Evolutionary conservation across 306 rosid genomes (phyloP).

Genomic region (Acacia acuminata): DNA sequence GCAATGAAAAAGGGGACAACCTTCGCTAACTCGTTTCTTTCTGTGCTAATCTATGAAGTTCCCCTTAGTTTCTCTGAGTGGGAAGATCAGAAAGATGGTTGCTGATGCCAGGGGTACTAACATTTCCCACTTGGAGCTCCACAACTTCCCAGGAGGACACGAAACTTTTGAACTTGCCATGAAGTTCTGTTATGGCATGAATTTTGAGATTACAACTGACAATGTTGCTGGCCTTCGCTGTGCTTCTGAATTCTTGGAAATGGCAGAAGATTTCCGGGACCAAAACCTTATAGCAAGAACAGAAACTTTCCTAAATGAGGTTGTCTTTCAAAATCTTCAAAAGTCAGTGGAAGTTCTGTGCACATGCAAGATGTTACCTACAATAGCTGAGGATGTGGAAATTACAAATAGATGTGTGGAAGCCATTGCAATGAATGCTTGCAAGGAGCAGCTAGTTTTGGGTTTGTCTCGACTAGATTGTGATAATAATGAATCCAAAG

Average conservation of each 20-base stretch:
- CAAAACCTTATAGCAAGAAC: constrained; percentile 70
- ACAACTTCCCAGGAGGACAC: constrained; percentile 75
- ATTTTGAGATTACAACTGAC: constrained; percentile 71
- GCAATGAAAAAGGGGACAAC: neutral
- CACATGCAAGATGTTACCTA: constrained; percentile 60
- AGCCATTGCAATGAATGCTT: constrained; percentile 79
- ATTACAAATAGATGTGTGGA: constrained; percentile 71
- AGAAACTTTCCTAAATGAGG: constrained; percentile 61
- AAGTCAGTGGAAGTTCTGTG: constrained; percentile 73
- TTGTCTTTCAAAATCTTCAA: constrained; percentile 63
- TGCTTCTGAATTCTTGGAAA: constrained; percentile 78
- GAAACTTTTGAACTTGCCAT: constrained; percentile 80
- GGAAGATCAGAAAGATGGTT: constrained; percentile 86
- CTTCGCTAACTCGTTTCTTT: constrained; percentile 20
- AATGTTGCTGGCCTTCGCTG: constrained; percentile 77
- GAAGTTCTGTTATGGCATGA: constrained; percentile 87
- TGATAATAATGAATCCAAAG: constrained; percentile 49
- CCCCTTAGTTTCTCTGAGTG: constrained; percentile 81
- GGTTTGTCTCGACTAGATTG: constrained; percentile 61
- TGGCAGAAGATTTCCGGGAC: constrained; percentile 76
- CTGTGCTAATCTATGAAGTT: constrained; percentile 52
- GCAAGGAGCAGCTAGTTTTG: constrained; percentile 74
- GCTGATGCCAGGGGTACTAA: constrained; percentile 57
- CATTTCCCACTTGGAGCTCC: constrained; percentile 67
- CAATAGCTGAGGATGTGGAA: constrained; percentile 60